Conservation (phyloP, 2,329 filamentous ascomycete species). For the Plectosphaerella cucumerina region DNA sequence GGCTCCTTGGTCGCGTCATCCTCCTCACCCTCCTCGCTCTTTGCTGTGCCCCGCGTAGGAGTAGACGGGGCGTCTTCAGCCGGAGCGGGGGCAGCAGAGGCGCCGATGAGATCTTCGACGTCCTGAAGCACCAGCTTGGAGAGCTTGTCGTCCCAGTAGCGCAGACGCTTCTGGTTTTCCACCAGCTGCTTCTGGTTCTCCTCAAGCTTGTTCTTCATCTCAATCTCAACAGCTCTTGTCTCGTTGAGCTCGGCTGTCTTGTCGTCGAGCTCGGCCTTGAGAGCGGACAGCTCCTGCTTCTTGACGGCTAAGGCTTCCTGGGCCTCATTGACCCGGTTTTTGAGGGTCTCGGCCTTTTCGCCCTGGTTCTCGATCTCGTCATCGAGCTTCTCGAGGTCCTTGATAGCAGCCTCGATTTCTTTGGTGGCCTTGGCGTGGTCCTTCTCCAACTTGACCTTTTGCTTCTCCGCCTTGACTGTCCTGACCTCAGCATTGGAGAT, state of each 20-base stretch:
- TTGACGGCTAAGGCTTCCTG: conserved; percentile 73
- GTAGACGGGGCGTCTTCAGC: conserved; percentile 11
- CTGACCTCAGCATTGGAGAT: conserved; percentile 82
- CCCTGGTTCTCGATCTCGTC: conserved; percentile 75
- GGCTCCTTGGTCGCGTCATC: conserved; percentile 9
- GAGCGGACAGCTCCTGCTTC: conserved; percentile 70
- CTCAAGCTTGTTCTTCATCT: conserved; percentile 97
- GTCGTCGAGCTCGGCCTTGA: conserved; percentile 84
- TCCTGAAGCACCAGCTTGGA: conserved; percentile 80
- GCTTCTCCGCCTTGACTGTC: conserved; percentile 91
- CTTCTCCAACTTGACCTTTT: conserved; percentile 81
- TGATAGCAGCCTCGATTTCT: conserved; percentile 68
- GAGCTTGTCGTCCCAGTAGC: conserved; percentile 88
- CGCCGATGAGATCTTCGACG: conserved; percentile 60
- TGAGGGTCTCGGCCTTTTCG: conserved; percentile 68
- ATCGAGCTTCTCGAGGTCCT: conserved; percentile 74
- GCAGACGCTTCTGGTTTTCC: conserved; percentile 80
- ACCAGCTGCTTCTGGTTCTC: conserved; percentile 85
- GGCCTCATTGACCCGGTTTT: conserved; percentile 73
- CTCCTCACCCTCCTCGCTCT: conserved; percentile 15
- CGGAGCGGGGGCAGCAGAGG: conserved; percentile 15
- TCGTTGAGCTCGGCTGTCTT: conserved; percentile 84
- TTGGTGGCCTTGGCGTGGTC: conserved; percentile 72
- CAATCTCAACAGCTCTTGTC: conserved; percentile 85
- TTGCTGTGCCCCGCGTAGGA: conserved; percentile 2